phyloP scores from a whole-genome alignment of 2,329 filamentous ascomycete species.

The Cercospora zeae-maydis region DNA sequence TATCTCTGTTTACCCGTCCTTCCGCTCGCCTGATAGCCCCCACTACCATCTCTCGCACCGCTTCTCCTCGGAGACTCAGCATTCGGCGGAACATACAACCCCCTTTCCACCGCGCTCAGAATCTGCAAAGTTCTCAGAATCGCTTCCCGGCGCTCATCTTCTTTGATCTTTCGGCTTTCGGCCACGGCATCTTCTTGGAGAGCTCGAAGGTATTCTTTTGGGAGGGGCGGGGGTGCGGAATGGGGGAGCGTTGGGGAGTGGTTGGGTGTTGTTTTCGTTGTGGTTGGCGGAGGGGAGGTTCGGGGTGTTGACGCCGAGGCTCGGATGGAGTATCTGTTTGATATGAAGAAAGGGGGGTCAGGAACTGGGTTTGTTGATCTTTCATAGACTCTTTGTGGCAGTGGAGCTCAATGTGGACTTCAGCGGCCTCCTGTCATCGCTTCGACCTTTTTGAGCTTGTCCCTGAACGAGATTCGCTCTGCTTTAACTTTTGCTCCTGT shows the following conservation, averaged over 20 bases:
- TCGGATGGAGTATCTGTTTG: constrained; percentile 1
- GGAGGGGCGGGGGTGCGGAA: constrained; percentile 5
- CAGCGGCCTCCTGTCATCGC: neutral
- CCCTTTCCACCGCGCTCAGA: constrained; percentile 17
- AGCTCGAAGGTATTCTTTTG: constrained; percentile 1
- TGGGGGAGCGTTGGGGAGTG: neutral
- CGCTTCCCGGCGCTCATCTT: constrained; percentile 22
- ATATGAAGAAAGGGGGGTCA: neutral
- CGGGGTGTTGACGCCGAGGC: constrained; percentile 7
- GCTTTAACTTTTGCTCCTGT: neutral
- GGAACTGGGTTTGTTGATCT: neutral
- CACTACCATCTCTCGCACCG: neutral
- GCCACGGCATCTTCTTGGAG: neutral
- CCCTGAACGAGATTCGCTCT: neutral
- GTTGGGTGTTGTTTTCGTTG: neutral
- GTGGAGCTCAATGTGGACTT: neutral
- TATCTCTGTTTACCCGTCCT: neutral
- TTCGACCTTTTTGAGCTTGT: neutral
- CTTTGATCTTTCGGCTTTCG: neutral
- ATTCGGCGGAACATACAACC: constrained; percentile 8
- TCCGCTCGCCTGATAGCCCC: neutral
- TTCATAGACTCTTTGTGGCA: neutral
- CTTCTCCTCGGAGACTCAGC: neutral
- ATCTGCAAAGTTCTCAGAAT: constrained; percentile 25
- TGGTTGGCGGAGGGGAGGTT: constrained; percentile 1